Conservation (phyloP, 1,284 basidiomycete species). For the Fomitiporia mediterranea region DNA sequence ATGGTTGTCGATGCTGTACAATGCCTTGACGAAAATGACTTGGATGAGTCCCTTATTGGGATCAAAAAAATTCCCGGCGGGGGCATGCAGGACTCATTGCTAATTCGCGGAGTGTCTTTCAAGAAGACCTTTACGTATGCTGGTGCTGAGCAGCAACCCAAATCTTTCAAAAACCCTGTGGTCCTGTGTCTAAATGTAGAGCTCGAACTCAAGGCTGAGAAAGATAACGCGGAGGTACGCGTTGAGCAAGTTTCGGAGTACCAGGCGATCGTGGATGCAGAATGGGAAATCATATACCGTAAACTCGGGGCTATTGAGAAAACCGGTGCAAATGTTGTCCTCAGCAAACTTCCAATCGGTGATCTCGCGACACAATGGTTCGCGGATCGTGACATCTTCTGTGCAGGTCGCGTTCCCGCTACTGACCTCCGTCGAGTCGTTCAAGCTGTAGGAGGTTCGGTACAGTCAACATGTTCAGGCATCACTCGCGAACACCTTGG, state of each 20-base stretch:
- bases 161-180: constrained; percentile 85
- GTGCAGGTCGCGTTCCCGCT: constrained; percentile 90
- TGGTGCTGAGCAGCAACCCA: constrained; percentile 98
- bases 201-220: constrained; percentile 98
- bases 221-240: constrained; percentile 98
- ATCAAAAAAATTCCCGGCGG: constrained; percentile 99
- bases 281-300: constrained; percentile 99
- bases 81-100: constrained; percentile 93
- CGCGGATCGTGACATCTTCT: constrained; percentile 98
- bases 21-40: constrained; percentile 87
- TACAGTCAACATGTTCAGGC: constrained; percentile 95
- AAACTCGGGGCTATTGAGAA: constrained; percentile 96
- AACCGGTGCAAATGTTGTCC: constrained; percentile 95
- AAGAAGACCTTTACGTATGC: constrained; percentile 99
- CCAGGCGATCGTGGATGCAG: constrained; percentile 98
- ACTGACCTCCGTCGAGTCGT: constrained; percentile 93
- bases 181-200: constrained; percentile 97
- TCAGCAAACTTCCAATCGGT: constrained; percentile 97
- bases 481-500: constrained; percentile 90
- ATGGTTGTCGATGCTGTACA: constrained; percentile 99
- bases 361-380: constrained; percentile 99
- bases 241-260: constrained; percentile 97
- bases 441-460: constrained; percentile 91
- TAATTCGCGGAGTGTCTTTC: constrained; percentile 92
- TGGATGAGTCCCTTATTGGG: constrained; percentile 96